A percentile compares a stretch with the other conserved stretches of the same genome.
Conservation (phyloP, 78 protist species). For the Bigelowiella natans region DNA sequence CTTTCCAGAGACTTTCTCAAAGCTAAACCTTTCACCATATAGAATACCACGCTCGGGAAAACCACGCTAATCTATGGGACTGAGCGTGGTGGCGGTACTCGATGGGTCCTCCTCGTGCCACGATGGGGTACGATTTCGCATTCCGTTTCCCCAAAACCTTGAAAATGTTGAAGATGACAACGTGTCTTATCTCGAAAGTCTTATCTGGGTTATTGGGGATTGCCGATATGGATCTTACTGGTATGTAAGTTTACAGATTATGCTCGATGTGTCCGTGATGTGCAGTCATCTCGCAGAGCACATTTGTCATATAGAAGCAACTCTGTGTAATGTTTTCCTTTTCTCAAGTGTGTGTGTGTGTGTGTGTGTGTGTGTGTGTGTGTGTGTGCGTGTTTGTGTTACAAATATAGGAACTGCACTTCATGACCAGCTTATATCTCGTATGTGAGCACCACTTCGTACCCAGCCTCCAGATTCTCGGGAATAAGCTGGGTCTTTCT, state of each 20-base stretch:
- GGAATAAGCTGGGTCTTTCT: not conserved
- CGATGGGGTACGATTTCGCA: not conserved
- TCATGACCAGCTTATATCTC: not conserved
- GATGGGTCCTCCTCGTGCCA: not conserved
- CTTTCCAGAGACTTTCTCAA: no score
- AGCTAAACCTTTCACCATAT: no score
- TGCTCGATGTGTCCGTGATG: no score
- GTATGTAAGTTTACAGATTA: no score
- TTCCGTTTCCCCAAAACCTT: not conserved
- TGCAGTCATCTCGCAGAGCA: no score
- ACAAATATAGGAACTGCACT: not conserved
- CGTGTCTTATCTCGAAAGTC: not conserved
- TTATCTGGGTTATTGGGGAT: not conserved
- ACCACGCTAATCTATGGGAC: no score
- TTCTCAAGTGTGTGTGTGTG: not conserved
- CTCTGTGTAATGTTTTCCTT: not conserved
- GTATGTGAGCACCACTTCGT: not conserved
- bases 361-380: not conserved
- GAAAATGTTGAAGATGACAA: not conserved
- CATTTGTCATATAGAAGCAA: no score
- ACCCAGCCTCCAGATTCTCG: not conserved
- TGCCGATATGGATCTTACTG: not conserved
- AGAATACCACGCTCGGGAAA: no score
- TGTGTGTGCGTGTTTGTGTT: not conserved
- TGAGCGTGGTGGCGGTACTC: not conserved